Base-by-base conservation (phyloP, 2,329 filamentous ascomycete genomes). In the Triangularia setosa region DNA sequence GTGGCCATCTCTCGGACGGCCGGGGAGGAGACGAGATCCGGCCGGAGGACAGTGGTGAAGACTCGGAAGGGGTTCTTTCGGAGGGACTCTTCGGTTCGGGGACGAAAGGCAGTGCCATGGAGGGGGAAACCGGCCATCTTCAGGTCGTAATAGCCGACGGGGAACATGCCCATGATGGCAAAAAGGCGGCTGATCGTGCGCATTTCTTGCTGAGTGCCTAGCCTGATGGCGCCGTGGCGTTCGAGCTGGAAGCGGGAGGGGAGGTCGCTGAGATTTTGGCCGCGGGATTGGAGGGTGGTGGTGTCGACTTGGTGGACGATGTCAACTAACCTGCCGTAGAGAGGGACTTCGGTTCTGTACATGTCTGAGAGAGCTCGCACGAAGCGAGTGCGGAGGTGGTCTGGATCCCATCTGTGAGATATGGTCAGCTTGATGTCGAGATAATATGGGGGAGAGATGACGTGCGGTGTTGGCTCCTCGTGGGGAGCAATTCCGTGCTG, bases 91-190 rank as follows among this genome's bases (percentile, higher is more conserved):
- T 65, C 60, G 4, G 69, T 73, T 0, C 70, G 72, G 0, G 82
- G 81, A 1, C 83, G 78, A 65, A 85, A 85, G 8, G 78, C 80
- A 0, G 82, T 84, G 1, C 81, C 81, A 62, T 84, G 81, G 71
- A 84, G 77, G 0, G 82, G 83, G 14, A 85, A 73, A 0, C 78
- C 77, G 2, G 78, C 81, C 0, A 77, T 69, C 0, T 76, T 77
- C 0, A 84, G 74, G 61, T 85, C 81, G 65, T 84, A 84, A 68
- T 84, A 84, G 0, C 81, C 82, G 0, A 84, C 81, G 0, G 83
- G 76, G 23, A 78, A 69, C 77, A 84, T 79, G 4, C 79, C 80
- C 63, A 84, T 72, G 1, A 83, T 63, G 0, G 74, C 73, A 64
- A 84, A 83, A 27, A 84, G 69, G 8, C 80, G 77, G 1, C 74